Evolutionary conservation across 441 rosid genomes (phyloP), one percentile per base, ranked within the genome.

Genomic region (Pelargonium fulgidum): DNA sequence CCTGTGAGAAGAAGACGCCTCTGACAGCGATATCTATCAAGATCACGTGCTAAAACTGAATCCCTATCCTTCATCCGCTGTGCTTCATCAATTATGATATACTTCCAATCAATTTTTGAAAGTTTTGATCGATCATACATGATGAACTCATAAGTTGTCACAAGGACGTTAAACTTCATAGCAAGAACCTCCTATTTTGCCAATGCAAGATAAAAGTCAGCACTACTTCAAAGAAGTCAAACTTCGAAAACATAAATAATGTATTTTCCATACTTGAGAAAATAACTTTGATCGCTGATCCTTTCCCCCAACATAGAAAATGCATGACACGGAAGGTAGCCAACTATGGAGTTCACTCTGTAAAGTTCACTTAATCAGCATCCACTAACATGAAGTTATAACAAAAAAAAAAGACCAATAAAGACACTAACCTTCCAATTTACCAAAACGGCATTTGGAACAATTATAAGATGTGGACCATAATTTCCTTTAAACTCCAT

Each of bases 21-120:
- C 81, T 92, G 98, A 78, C 99, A 96, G 52, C 96, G 96, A 74
- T 96, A 96, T 68, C 98, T 85, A 78, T 96, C 99, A 84, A 96
- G 99, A 89, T 96, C 99, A 70, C 99, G 96, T 62, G 99, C 99
- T 84, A 96, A 84, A 86, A 96, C 99, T 39, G 99, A 96, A 74
- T 96, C 98, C 71, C 99, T 86, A 78, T 96, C 99, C 79, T 96
- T 96, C 98, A 96, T 96, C 76, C 99, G 85, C 74, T 96, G 99
- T 67, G 99, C 99, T 80, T 96, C 99, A 79, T 96, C 99, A 79
- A 96, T 96, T 81, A 96, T 79, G 69, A 96, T 96, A 75, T 96
- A 96, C 78, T 91, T 96, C 99, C 99, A 96, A 75, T 96, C 98
- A 74, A 96, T 75, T 87, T 87, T 96, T 76, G 99, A 93, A 65